phyloP scores from a whole-genome alignment of 495 filamentous ascomycete species.

The Neurospora sp. region DNA sequence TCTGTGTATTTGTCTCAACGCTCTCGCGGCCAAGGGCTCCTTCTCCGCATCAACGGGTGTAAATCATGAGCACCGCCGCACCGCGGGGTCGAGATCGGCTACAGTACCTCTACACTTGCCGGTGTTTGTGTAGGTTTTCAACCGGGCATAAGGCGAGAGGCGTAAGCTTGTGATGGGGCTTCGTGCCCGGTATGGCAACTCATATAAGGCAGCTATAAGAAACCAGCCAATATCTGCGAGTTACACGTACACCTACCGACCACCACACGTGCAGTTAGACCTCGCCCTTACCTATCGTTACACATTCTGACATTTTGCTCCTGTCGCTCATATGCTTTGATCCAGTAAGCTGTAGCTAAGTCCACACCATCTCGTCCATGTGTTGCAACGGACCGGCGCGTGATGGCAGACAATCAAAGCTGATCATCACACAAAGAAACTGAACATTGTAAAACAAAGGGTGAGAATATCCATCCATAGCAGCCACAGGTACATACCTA shows the following conservation, averaged over 20 bases:
- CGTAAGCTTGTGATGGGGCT: background rate
- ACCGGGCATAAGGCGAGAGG: background rate
- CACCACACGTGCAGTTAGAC: background rate
- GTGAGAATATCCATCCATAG: background rate
- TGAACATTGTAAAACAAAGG: background rate
- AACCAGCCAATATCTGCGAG: background rate
- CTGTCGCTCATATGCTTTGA: background rate
- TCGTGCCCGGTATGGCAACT: background rate
- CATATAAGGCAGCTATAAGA: background rate
- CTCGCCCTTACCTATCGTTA: background rate
- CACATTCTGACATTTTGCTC: background rate
- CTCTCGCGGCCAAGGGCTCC: background rate
- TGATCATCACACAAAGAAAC: background rate
- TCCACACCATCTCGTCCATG: background rate
- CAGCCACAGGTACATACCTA: background rate
- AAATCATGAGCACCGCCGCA: background rate
- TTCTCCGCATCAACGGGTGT: background rate
- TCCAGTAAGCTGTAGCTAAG: background rate
- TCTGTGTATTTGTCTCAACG: background rate
- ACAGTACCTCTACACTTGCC: background rate
- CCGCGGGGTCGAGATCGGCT: background rate
- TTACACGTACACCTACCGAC: background rate
- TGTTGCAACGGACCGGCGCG: background rate
- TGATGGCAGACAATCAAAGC: background rate
- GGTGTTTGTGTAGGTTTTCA: background rate